Conservation (phyloP, 176 grass and related monocot species). For the bread wheat (Triticum aestivum) region IWGSC_CS_RefSeq_v2.1 NC_057808.1:13860897-13861396, state of each 20-base stretch:
- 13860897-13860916: constrained; percentile 39
- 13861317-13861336: neutral
- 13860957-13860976: constrained; percentile 90
- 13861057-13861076: neutral
- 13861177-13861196: neutral
- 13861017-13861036: constrained; percentile 3
- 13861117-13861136: constrained; percentile 72
- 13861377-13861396: neutral
- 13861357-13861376: neutral
- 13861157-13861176: constrained; percentile 91
- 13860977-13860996: constrained; percentile 94
- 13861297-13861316: neutral
- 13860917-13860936: constrained; percentile 83
- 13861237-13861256: neutral
- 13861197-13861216: neutral
- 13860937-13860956: constrained; percentile 68
- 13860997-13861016: neutral
- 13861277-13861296: neutral
- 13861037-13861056: neutral
- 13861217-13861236: neutral
- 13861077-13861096: constrained; percentile 42
- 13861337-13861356: neutral
- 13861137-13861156: constrained; percentile 68
- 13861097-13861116: constrained; percentile 63
- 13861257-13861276: neutral